These are phyloP conservation scores for Epichloe festucae DNA, from an alignment of 2,329 filamentous ascomycete genomes.

Conservation along the genomic window DNA sequence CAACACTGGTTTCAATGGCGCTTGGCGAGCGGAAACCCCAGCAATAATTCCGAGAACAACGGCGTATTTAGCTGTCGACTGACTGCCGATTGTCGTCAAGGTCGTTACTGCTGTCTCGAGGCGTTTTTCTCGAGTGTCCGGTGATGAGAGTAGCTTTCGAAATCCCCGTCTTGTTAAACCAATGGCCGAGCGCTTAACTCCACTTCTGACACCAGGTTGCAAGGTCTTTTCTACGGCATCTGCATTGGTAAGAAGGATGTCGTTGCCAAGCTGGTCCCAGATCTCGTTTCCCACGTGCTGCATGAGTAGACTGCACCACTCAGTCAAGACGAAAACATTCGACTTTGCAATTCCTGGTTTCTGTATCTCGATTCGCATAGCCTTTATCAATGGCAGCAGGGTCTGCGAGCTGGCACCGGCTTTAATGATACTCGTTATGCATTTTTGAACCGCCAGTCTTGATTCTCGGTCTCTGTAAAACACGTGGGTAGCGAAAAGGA, in stretches of 20 bases:
- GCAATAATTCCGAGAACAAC: conserved; percentile 74
- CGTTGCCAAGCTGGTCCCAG: conserved; percentile 52
- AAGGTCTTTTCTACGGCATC: conserved; percentile 68
- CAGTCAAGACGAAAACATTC: conserved; percentile 77
- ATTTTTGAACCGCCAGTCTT: conserved; percentile 69
- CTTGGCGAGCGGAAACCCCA: conserved; percentile 67
- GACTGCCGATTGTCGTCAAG: conserved; percentile 54
- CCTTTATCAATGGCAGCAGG: conserved; percentile 51
- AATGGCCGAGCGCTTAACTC: conserved; percentile 59
- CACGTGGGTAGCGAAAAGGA: conserved; percentile 78
- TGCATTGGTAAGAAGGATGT: conserved; percentile 56
- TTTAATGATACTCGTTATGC: conserved; percentile 55
- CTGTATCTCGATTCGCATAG: conserved; percentile 57
- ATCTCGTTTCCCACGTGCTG: conserved; percentile 50
- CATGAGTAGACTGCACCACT: conserved; percentile 77
- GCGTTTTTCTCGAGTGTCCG: conserved; percentile 42
- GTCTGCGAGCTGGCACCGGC: conserved; percentile 39
- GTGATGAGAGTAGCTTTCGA: conserved; percentile 54
- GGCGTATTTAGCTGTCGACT: conserved; percentile 56
- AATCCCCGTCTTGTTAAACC: conserved; percentile 69
- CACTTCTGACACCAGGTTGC: conserved; percentile 46
- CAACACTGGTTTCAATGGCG: conserved; percentile 48
- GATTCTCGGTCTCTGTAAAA: conserved; percentile 79
- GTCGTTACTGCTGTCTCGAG: conserved; percentile 50
- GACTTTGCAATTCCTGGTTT: conserved; percentile 66